Conservation (phyloP, 371 early-diverging fungal species). For the Choanephora cucurbitarum region DNA sequence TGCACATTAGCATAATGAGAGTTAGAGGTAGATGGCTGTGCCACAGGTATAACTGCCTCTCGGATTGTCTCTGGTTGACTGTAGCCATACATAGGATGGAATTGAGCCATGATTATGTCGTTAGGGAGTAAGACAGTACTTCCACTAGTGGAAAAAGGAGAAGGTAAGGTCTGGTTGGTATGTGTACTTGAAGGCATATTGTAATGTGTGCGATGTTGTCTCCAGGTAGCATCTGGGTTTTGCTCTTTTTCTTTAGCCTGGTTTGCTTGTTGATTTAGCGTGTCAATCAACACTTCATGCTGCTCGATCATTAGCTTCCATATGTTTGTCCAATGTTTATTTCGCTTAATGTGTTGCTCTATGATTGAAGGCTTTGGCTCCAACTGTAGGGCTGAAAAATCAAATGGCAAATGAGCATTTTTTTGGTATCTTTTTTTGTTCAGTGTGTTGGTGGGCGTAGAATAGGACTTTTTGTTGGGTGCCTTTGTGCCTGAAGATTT, state of each 20-base stretch:
- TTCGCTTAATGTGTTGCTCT: conserved; percentile 28
- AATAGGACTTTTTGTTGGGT: neutral
- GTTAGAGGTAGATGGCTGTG: conserved; percentile 3
- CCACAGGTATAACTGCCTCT: conserved; percentile 7
- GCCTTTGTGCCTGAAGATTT: neutral
- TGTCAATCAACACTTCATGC: conserved; percentile 22
- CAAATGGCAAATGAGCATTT: neutral
- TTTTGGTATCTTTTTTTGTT: conserved; percentile 9
- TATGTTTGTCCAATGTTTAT: conserved; percentile 43
- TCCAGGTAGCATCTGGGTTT: conserved; percentile 11
- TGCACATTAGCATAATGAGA: neutral
- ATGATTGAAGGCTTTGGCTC: conserved; percentile 17
- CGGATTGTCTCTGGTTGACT: neutral
- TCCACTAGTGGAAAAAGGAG: conserved; percentile 15
- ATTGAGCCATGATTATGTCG: conserved; percentile 16
- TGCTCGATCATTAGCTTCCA: conserved; percentile 49
- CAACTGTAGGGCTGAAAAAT: neutral
- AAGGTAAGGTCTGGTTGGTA: conserved; percentile 19
- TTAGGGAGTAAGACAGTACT: conserved; percentile 6
- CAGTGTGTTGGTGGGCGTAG: conserved; percentile 10
- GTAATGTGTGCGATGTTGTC: conserved; percentile 10
- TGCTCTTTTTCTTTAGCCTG: neutral
- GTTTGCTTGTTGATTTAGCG: conserved; percentile 13
- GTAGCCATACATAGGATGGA: conserved; percentile 7
- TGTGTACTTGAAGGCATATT: neutral